phyloP scores from a whole-genome alignment of 2,329 filamentous ascomycete species.

The Onygenales sp. region DNA sequence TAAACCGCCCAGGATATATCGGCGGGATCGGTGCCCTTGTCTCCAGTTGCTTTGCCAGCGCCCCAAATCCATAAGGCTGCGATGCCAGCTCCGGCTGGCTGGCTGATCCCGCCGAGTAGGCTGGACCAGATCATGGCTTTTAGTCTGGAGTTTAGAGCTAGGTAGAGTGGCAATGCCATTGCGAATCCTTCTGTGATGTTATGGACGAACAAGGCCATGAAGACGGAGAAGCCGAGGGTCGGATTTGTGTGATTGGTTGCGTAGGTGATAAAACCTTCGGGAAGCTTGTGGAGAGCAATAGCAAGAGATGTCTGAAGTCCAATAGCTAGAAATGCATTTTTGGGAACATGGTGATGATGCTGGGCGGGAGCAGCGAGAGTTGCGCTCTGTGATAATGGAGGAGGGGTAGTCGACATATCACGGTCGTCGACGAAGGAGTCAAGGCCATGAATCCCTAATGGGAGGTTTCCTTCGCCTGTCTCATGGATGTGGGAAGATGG shows the following conservation, averaged over 20 bases:
- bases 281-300: slow-evolving; percentile 92
- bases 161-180: slow-evolving; percentile 83
- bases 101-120: slow-evolving; percentile 73
- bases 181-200: slow-evolving; percentile 97
- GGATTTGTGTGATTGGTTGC: slow-evolving; percentile 96
- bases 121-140: slow-evolving; percentile 79
- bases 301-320: slow-evolving; percentile 94
- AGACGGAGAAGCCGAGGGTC: slow-evolving; percentile 77
- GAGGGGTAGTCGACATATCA: neutral
- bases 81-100: slow-evolving; percentile 75
- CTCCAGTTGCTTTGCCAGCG: slow-evolving; percentile 38
- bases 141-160: slow-evolving; percentile 70
- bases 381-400: slow-evolving; percentile 9
- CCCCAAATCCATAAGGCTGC: slow-evolving; percentile 81
- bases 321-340: slow-evolving; percentile 87
- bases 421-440: slow-evolving; percentile 15
- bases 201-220: slow-evolving; percentile 92
- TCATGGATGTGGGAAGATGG: neutral
- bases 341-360: slow-evolving; percentile 91
- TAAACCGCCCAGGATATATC: slow-evolving; percentile 45
- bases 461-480: neutral
- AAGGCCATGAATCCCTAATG: slow-evolving; percentile 7
- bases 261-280: slow-evolving; percentile 80
- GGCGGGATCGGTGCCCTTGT: slow-evolving; percentile 13
- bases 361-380: slow-evolving; percentile 22